A percentile compares a stretch with the other conserved stretches of the same genome.
These are phyloP conservation scores for Emergomyces africanus DNA, from an alignment of 2,329 filamentous ascomycete species.

Conservation along the genomic window DNA sequence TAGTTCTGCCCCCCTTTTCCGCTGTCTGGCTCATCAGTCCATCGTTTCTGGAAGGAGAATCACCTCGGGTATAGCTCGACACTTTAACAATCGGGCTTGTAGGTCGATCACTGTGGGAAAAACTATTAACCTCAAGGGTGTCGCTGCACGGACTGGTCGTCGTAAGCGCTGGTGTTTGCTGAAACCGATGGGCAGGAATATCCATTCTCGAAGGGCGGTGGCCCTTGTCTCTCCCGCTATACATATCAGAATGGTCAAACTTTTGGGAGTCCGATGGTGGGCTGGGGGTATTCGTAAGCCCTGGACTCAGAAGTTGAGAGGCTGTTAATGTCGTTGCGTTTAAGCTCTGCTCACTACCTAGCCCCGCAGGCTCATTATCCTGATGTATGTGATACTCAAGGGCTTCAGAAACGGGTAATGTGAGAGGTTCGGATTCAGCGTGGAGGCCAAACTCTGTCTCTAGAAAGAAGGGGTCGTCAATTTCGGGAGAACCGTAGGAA, in stretches of 20 bases:
- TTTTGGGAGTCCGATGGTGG: constrained; percentile 15
- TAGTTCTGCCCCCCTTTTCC: constrained; percentile 19
- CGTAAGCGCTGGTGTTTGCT: constrained; percentile 15
- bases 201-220: constrained; percentile 7
- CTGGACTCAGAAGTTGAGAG: constrained; percentile 23
- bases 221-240: neutral
- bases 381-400: neutral
- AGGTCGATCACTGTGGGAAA: constrained; percentile 15
- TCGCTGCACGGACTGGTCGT: constrained; percentile 15
- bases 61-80: constrained; percentile 30
- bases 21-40: constrained; percentile 10
- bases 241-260: constrained; percentile 2
- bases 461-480: constrained; percentile 12
- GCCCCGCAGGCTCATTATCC: neutral
- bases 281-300: constrained; percentile 19
- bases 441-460: constrained; percentile 13
- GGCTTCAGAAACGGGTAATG: neutral
- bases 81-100: constrained; percentile 35
- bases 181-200: constrained; percentile 9
- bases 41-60: constrained; percentile 28
- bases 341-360: neutral
- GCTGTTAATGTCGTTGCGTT: constrained; percentile 6
- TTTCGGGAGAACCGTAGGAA: constrained; percentile 11
- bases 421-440: constrained; percentile 1
- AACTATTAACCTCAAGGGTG: constrained; percentile 13